These are phyloP conservation scores for Cordyceps farinosa DNA, from an alignment of 2,329 filamentous ascomycete species.

Conservation along the genomic window DNA sequence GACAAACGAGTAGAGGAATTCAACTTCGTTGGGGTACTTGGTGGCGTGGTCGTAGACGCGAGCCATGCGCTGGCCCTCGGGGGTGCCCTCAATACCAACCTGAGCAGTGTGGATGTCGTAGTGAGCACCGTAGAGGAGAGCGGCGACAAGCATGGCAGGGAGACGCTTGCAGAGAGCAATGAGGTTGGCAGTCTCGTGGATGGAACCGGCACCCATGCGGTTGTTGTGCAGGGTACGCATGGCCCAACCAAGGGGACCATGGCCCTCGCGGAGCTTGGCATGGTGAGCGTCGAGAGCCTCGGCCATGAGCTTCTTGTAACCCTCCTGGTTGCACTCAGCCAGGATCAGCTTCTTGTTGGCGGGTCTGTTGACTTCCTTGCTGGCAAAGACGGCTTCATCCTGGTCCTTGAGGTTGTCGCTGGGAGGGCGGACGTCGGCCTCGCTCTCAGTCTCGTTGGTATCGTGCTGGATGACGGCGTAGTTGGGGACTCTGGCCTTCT, in stretches of 20 bases:
- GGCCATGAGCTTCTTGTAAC: conserved; percentile 60
- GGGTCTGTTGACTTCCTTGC: conserved; percentile 32
- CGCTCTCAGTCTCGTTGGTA: conserved; percentile 35
- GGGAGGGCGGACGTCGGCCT: conserved; percentile 16
- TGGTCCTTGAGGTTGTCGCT: conserved; percentile 25
- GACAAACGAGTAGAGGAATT: conserved; percentile 65
- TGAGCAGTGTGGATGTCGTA: conserved; percentile 81
- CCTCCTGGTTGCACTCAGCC: conserved; percentile 46
- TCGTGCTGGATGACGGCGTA: conserved; percentile 73
- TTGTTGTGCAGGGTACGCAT: conserved; percentile 74
- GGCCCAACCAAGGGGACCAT: conserved; percentile 75
- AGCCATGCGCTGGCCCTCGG: conserved; percentile 69
- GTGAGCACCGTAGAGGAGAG: conserved; percentile 67
- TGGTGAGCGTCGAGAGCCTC: conserved; percentile 57
- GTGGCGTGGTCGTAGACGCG: conserved; percentile 60
- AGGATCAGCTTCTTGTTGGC: conserved; percentile 42
- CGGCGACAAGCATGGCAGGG: conserved; percentile 63
- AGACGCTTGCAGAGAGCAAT: conserved; percentile 60
- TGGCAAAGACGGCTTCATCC: conserved; percentile 29
- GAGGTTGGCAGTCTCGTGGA: conserved; percentile 73
- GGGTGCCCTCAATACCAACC: conserved; percentile 65
- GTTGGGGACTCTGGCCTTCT: conserved; percentile 61
- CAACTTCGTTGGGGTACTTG: conserved; percentile 68
- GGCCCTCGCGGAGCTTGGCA: conserved; percentile 57
- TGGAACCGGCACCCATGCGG: conserved; percentile 65